Conservation (phyloP, 148 eudicot species). For the Bassia scoparia region DNA sequence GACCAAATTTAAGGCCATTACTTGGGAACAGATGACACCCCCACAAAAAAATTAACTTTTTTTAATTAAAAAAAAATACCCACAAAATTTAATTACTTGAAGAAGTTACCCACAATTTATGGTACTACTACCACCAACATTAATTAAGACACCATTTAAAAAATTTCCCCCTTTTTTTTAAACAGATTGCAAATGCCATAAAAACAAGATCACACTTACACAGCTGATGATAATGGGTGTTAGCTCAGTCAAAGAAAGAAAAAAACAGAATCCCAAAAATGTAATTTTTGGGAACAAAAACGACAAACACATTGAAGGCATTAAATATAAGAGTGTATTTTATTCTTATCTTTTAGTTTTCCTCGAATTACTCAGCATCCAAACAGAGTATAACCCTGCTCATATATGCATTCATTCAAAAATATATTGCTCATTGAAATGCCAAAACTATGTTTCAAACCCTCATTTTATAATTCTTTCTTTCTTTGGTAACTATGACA, state of each 20-base stretch:
- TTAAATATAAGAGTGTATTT: background rate
- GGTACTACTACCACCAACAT: background rate
- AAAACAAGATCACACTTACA: constrained; percentile 15
- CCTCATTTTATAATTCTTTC: background rate
- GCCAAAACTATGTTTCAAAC: constrained; percentile 26
- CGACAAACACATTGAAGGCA: constrained; percentile 25
- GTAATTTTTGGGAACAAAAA: constrained; percentile 23
- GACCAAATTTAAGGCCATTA: constrained; percentile 19
- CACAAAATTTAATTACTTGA: background rate
- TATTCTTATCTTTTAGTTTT: constrained; percentile 14
- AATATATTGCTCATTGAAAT: constrained; percentile 22
- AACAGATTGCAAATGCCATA: constrained; percentile 5
- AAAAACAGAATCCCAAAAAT: constrained; percentile 6
- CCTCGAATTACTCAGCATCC: constrained; percentile 28
- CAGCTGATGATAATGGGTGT: background rate
- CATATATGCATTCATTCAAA: constrained; percentile 20
- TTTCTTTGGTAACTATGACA: constrained; percentile 7
- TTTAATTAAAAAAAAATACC: background rate
- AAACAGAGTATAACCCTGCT: constrained; percentile 25
- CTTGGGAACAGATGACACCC: constrained; percentile 9
- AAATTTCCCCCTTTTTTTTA: background rate
- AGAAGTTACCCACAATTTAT: constrained; percentile 12
- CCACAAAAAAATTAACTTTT: background rate
- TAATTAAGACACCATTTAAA: background rate
- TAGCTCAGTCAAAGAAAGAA: constrained; percentile 17